Base-by-base conservation (phyloP, 495 filamentous ascomycete genomes). In the Penicillium lividum region DNA sequence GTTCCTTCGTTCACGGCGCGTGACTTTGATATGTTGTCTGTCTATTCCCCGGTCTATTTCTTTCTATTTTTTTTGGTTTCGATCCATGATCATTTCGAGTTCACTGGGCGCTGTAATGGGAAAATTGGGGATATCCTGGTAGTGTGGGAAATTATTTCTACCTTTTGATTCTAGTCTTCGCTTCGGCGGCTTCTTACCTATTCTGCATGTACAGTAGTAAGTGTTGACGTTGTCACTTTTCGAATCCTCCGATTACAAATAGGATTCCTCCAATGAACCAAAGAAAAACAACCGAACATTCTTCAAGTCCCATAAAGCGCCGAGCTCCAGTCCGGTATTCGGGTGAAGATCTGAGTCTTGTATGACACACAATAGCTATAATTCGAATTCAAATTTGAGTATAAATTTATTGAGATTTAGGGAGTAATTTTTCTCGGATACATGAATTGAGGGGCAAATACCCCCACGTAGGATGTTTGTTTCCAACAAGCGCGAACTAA, bases 71-170 rank as follows among this genome's bases (percentile, higher is more conserved):
- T 53, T 56, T 56, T 42, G 56, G 36, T 53, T 47, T 47, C 42
- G 46, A 50, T 57, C 52, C 29, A 61, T 52, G 51, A 60, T 58
- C 54, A 52, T 58, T 62, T 73, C 63, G 54, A 71, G 52, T 72
- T 73, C 58, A 64, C 67, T 69, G 70, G 74, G 74, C 74, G 74
- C 74, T 76, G 68, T 76, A 76, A 77, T 73, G 72, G 74, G 72
- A 72, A 73, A 75, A 74, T 68, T 61, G 70, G 67, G 64, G 62
- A 71, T 71, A 68, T 73, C 66, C 69, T 68, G 68, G 67, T 71
- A 77, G 68, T 73, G 62, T 56, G 67, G 66, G 66, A 72, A 55
- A 73, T 63, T 62, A 61, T 71, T 59, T 38, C 60, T 70, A 61
- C 56, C 63, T 64, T 55, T 64, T 49, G 45, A 47, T 49, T 49